These are phyloP conservation scores for Aspergillus fijiensis DNA, from an alignment of 2,329 filamentous ascomycete species.

Conservation along the genomic window DNA sequence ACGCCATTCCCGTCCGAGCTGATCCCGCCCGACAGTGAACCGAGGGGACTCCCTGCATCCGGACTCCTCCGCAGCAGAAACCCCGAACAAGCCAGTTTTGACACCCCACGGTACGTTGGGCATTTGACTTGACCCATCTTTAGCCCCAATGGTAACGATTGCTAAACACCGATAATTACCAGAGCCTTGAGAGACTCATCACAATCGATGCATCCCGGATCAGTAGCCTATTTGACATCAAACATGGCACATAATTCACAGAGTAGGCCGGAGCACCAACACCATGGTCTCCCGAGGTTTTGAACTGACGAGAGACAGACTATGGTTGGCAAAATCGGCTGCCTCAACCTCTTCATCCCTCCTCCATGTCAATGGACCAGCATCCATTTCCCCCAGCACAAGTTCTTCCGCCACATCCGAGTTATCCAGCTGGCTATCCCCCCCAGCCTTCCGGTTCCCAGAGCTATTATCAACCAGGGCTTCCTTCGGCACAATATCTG, in stretches of 20 bases:
- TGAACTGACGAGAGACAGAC: slow-evolving; percentile 25
- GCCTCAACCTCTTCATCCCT: slow-evolving; percentile 28
- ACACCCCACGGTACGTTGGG: slow-evolving; percentile 2
- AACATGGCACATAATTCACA: slow-evolving; percentile 33
- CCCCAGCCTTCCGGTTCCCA: slow-evolving; percentile 23
- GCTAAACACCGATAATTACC: not conserved
- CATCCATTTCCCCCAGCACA: slow-evolving; percentile 27
- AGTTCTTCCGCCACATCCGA: slow-evolving; percentile 23
- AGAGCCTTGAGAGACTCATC: not conserved
- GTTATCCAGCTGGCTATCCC: slow-evolving; percentile 28
- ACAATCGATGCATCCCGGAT: slow-evolving; percentile 8
- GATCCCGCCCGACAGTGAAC: not conserved
- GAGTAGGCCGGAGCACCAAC: slow-evolving; percentile 22
- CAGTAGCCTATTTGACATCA: slow-evolving; percentile 24
- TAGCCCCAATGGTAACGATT: not conserved
- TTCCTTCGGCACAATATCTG: slow-evolving; percentile 21
- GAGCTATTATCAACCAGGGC: slow-evolving; percentile 23
- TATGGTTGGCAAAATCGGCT: slow-evolving; percentile 34
- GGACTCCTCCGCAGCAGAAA: not conserved
- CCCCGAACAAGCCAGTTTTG: not conserved
- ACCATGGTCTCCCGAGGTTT: not conserved
- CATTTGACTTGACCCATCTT: not conserved
- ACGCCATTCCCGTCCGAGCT: slow-evolving; percentile 1
- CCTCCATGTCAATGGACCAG: slow-evolving; percentile 29
- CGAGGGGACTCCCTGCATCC: not conserved